phyloP scores from a whole-genome alignment of 2,329 filamentous ascomycete genomes.

The Scytalidium lignicola region DNA sequence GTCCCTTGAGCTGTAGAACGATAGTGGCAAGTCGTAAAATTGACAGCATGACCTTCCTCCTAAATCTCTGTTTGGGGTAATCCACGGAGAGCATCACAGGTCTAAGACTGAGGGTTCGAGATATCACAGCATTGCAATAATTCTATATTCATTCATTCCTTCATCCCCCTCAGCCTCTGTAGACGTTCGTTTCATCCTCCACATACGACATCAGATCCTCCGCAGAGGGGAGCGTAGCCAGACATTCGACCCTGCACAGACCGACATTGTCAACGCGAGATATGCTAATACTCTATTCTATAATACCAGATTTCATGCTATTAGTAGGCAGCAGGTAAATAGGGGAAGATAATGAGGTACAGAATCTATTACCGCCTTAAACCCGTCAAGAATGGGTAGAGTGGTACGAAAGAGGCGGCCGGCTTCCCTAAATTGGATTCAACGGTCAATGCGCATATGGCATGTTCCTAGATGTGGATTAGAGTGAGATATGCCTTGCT shows the following conservation, averaged over 20 bases:
- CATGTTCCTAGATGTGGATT: not conserved
- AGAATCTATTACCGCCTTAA: not conserved
- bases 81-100: not conserved
- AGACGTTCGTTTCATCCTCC: not conserved
- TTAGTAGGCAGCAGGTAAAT: not conserved
- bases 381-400: not conserved
- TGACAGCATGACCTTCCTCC: not conserved
- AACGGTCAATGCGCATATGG: not conserved
- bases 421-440: not conserved
- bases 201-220: not conserved
- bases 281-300: not conserved
- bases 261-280: not conserved
- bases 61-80: not conserved
- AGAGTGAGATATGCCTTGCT: not conserved
- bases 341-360: not conserved
- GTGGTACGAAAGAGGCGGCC: not conserved
- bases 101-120: not conserved
- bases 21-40: not conserved
- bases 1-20: not conserved
- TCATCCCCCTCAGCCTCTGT: not conserved
- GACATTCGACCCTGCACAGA: constrained; percentile 3
- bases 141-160: not conserved
- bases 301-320: not conserved
- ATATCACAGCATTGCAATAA: not conserved
- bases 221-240: constrained; percentile 1